phyloP scores from a whole-genome alignment of 441 rosid genomes.

The Populus trichocarpa region DNA sequence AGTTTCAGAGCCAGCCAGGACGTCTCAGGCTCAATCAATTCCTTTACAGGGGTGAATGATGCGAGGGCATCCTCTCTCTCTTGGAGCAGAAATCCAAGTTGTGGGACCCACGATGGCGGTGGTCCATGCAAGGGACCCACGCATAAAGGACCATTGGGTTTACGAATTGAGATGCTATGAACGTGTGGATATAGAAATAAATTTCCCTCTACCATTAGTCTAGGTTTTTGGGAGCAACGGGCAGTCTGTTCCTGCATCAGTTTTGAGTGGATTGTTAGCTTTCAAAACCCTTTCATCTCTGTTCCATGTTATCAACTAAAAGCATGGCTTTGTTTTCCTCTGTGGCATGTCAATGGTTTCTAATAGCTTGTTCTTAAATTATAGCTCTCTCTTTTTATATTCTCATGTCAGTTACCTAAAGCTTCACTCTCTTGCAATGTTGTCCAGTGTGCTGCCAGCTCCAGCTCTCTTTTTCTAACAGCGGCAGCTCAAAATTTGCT shows the following conservation, averaged over 20 bases:
- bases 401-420: slow-evolving; percentile 3
- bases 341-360: slow-evolving; percentile 1
- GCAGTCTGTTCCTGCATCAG: not conserved
- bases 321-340: not conserved
- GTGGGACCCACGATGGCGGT: too few relatives aligned
- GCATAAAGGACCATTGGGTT: too few relatives aligned
- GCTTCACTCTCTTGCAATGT: slow-evolving; percentile 25
- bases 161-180: too few relatives aligned
- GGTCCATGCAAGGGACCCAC: too few relatives aligned
- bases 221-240: not conserved
- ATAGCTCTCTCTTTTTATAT: not conserved
- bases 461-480: slow-evolving; percentile 94
- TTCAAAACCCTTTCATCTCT: not conserved
- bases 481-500: slow-evolving; percentile 96
- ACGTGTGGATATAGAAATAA: too few relatives aligned
- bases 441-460: slow-evolving; percentile 70
- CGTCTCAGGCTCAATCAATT: too few relatives aligned
- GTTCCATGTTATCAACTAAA: not conserved
- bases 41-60: too few relatives aligned
- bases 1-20: too few relatives aligned
- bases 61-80: too few relatives aligned
- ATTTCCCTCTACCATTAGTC: too few relatives aligned
- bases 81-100: too few relatives aligned
- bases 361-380: not conserved
- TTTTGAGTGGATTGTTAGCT: not conserved